phyloP scores from a whole-genome alignment of 306 rosid genomes.

The Cucurbita argyrosperma region DNA sequence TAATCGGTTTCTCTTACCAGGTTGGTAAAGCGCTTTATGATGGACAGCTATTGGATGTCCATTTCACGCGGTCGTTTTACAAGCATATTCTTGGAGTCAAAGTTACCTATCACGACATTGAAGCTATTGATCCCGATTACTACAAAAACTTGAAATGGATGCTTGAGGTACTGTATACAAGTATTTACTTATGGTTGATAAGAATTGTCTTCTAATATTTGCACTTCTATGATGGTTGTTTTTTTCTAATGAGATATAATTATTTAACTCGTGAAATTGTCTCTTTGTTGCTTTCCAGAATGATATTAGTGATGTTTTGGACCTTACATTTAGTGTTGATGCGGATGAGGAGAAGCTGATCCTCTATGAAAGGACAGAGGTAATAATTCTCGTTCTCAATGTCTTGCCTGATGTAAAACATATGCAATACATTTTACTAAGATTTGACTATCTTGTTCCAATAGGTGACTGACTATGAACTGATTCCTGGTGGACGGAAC shows the following conservation, averaged over 20 bases:
- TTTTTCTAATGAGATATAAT: neutral
- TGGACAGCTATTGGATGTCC: slow-evolving; percentile 92
- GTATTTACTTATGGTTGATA: neutral
- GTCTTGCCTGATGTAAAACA: neutral
- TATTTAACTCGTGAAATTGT: neutral
- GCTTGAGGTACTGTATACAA: slow-evolving; percentile 59
- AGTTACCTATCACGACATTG: slow-evolving; percentile 95
- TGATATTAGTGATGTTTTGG: slow-evolving; percentile 64
- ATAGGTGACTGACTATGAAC: slow-evolving; percentile 89
- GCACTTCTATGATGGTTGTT: neutral
- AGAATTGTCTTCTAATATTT: neutral
- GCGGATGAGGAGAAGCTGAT: slow-evolving; percentile 93
- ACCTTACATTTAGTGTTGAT: slow-evolving; percentile 95
- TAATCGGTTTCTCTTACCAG: slow-evolving; percentile 30
- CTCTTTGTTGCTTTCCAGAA: slow-evolving; percentile 37
- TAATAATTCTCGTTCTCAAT: slow-evolving; percentile 12
- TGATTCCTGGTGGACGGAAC: slow-evolving; percentile 91
- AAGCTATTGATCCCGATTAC: slow-evolving; percentile 93
- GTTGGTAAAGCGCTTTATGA: slow-evolving; percentile 95
- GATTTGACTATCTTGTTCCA: slow-evolving; percentile 4
- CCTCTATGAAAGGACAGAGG: slow-evolving; percentile 77
- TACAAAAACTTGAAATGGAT: slow-evolving; percentile 84
- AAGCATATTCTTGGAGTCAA: slow-evolving; percentile 79
- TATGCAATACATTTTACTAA: neutral
- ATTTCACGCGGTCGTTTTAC: slow-evolving; percentile 93